phyloP scores from a whole-genome alignment of 1,139 yeast genomes.

The Meyerozyma elateridarum region DNA sequence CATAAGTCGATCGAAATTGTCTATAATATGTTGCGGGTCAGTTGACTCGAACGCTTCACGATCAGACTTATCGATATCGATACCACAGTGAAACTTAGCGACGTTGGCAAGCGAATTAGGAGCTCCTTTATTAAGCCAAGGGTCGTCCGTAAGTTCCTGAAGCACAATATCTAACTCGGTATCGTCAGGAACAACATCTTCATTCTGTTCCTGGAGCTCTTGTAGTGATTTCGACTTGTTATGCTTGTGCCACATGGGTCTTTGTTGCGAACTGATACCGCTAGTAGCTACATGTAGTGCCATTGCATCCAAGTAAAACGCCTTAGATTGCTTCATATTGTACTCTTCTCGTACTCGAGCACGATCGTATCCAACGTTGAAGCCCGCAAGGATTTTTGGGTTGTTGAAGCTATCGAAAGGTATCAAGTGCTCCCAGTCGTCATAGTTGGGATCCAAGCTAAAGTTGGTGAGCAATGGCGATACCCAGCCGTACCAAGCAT shows the following conservation, averaged over 20 bases:
- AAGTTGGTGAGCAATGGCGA: conserved; percentile 69
- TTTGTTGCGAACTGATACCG: conserved; percentile 91
- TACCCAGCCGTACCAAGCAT: conserved; percentile 95
- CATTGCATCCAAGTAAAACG: conserved; percentile 87
- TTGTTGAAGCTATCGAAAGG: conserved; percentile 55
- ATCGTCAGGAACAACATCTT: conserved; percentile 5
- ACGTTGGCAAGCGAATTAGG: conserved; percentile 81
- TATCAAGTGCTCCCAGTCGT: conserved; percentile 60
- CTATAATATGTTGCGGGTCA: conserved; percentile 52
- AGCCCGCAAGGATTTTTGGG: conserved; percentile 73
- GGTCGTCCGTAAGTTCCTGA: conserved; percentile 46
- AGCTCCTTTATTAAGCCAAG: conserved; percentile 77
- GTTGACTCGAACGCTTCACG: conserved; percentile 61
- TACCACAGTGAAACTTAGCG: conserved; percentile 72
- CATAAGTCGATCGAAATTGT: conserved; percentile 58
- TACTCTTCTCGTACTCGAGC: conserved; percentile 86
- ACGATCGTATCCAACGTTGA: conserved; percentile 86
- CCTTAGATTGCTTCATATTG: conserved; percentile 56
- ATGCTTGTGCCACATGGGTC: conserved; percentile 72
- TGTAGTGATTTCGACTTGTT: conserved; percentile 30
- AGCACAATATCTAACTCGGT: conserved; percentile 12
- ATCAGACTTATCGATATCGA: conserved; percentile 58
- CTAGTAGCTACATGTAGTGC: conserved; percentile 85
- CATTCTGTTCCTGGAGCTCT: conserved; percentile 10
- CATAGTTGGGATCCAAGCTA: conserved; percentile 26